Conservation (phyloP, 345 rosid genomes). For the Syzygium aromaticum region DNA sequence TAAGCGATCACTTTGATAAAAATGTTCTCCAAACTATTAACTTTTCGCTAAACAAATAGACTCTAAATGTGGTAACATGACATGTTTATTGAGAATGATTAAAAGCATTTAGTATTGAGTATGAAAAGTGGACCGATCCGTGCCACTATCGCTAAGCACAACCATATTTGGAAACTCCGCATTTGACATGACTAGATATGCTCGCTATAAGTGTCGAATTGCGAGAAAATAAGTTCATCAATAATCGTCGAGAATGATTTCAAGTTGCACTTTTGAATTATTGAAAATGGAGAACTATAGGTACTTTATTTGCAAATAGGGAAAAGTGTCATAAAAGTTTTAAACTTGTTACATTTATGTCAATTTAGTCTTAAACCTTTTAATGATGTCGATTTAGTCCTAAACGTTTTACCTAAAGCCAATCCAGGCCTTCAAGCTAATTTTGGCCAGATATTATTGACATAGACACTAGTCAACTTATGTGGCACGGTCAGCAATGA, state of each 20-base stretch:
- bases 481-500: too few relatives aligned
- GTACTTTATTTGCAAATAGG: neutral
- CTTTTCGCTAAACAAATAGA: fast-evolving
- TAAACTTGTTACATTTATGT: too few relatives aligned
- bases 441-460: too few relatives aligned
- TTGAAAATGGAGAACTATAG: neutral
- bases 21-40: neutral
- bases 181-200: neutral
- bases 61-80: neutral
- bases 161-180: neutral
- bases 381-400: too few relatives aligned
- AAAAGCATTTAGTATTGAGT: neutral
- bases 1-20: neutral
- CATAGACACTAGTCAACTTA: too few relatives aligned
- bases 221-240: neutral
- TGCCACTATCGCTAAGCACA: neutral
- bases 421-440: too few relatives aligned
- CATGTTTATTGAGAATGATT: neutral
- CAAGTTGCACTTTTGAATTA: neutral
- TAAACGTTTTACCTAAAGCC: too few relatives aligned
- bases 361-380: too few relatives aligned
- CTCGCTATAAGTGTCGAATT: fast-evolving
- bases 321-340: too few relatives aligned
- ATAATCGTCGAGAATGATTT: neutral
- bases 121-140: neutral